Base-by-base conservation (phyloP, 805 yeast genomes). In the Wickerhamomyces pijperi region DNA sequence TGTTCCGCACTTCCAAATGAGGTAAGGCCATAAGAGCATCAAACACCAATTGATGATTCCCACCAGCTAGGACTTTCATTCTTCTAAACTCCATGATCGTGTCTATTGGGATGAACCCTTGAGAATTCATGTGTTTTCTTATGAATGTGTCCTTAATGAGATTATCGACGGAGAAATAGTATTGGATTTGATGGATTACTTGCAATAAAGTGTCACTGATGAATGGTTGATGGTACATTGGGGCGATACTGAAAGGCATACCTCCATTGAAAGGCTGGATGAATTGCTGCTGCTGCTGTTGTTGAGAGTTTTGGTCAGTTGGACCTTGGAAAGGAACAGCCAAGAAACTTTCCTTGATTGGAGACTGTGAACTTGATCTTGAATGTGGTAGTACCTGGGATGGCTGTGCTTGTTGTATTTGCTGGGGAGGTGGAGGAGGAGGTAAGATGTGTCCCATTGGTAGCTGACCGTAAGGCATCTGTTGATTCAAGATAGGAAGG, bases 101-200 rank as follows among this genome's bases (percentile, higher is more conserved):
- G 5, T 58, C 53, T 45, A 87, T 60, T 19, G 82, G 77, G 38
- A 87, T 73, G 64, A 77, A 78, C 5, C 96, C 96, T 39, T 73
- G 65, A 23, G 73, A 55, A 59, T 79, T 74, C 94, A 90, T 82
- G 51, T 82, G 82, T 47, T 76, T 72, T 63, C 95, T 78, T 61
- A 92, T 68, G 56, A 65, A 90, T 34, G 77, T 64, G 63, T 92
- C 98, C 60, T 83, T 82, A 48, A 80, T 65, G 60, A 92, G 71
- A 59, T 92, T 92, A 49, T 86, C 95, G 36, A 77, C 69, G 18
- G 94, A 81, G 63, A 92, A 83, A 61, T 92, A 92, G 67, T 90
- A 92, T 51, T 82, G 88, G 41, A 88, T 65, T 65, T 90, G 97
- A 59, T 57, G 59, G 7, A 72, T 55, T 25, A 69, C 59, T 15